Evolutionary conservation across 306 rosid species (phyloP), one percentile per base, ranked within the genome.

Genomic region (Vachellia collinsii): DNA sequence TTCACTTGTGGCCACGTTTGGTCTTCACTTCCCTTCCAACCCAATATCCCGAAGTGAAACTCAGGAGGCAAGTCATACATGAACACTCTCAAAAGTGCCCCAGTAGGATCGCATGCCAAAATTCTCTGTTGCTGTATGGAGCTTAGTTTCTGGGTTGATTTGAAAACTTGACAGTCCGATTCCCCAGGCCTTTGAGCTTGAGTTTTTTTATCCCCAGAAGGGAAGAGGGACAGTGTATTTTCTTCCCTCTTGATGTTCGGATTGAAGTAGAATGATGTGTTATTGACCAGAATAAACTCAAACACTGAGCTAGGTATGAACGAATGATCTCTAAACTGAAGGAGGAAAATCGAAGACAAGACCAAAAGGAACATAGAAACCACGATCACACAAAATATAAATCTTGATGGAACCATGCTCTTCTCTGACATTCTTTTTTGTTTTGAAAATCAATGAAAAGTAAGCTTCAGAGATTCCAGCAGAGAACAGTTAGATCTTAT

Each of bases 31-130:
- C 95, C 94, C 88, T 93, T 89, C 99, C 98, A 95, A 74, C 91
- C 91, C 91, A 93, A 84, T 56, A 95, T 85, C 53, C 98, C 92
- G 72, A 93, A 95, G 89, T 95, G 99, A 88, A 89, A 93, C 53
- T 91, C 91, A 23, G 97, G 93, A 62, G 98, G 94, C 86, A 95
- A 86, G 75, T 93, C 94, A 88, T 95, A 95, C 98, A 95, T 91
- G 87, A 80, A 95, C 8, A 91, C 96, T 84, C 88, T 95, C 89
- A 95, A 72, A 16, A 65, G 75, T 41, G 92, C 92, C 74, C 9
- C 80, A 61, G 81, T 70, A 0, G 80, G 88, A 62, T 79, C 90
- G 75, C 89, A 90, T 11, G 36, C 85, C 78, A 82, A 37, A 44
- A 14, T 77, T 77, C 46, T 79, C 79, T 62, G 58, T 38, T 76